These are phyloP conservation scores for Coemansia reversa DNA, from an alignment of 192 early-diverging fungal genomes.

Conservation along the genomic window DNA sequence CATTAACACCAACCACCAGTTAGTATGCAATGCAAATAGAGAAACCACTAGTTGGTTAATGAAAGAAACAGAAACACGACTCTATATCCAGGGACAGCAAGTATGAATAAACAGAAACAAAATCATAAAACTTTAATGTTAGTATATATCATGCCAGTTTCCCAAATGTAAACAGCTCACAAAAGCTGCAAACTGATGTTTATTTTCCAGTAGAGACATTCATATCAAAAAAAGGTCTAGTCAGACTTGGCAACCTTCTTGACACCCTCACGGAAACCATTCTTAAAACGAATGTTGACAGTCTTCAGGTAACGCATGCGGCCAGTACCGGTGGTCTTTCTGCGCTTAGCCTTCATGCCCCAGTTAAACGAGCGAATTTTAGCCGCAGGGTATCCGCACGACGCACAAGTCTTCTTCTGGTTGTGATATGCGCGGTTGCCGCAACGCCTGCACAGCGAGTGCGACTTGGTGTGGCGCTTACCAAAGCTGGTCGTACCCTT, in stretches of 20 bases:
- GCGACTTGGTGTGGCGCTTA: conserved; percentile 99
- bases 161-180: conserved; percentile 5
- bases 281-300: conserved; percentile 92
- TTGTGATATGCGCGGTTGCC: conserved; percentile 97
- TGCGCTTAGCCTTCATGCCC: conserved; percentile 92
- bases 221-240: conserved; percentile 6
- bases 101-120: background rate
- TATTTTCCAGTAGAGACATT: no score
- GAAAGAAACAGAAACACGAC: background rate
- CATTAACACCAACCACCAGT: no score
- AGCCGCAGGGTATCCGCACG: conserved; percentile 97
- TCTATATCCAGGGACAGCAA: no score
- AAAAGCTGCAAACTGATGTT: background rate
- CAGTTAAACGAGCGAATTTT: conserved; percentile 98
- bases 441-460: conserved; percentile 97
- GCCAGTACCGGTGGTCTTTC: conserved; percentile 99
- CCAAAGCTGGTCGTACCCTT: conserved; percentile 99
- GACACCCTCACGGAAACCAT: conserved; percentile 90
- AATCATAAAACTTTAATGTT: background rate
- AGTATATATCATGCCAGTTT: no score
- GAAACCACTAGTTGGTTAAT: no score
- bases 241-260: conserved; percentile 31
- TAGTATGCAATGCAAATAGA: no score
- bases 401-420: conserved; percentile 99
- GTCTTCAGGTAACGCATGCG: conserved; percentile 96